Percentiles rank a stretch among this genome's conserved stretches.
phyloP scores from a whole-genome alignment of 306 rosid genomes.

The Cyclanthera cordifolia region DNA sequence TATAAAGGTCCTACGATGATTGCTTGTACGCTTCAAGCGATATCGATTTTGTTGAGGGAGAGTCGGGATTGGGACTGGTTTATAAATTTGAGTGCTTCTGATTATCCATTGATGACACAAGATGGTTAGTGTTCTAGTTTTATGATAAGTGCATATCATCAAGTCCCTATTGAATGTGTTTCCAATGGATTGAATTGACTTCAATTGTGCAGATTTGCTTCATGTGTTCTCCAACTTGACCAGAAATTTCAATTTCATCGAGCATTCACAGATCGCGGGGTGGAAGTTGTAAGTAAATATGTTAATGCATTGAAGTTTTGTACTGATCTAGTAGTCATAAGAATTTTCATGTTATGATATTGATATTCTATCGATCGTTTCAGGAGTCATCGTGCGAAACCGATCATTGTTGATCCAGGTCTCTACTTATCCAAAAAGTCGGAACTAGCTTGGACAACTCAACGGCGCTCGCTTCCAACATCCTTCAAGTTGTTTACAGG shows the following conservation, averaged over 20 bases:
- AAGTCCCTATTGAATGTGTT: background rate
- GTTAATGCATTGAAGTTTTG: background rate
- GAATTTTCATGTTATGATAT: background rate
- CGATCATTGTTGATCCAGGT: conserved; percentile 65
- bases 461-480: conserved; percentile 79
- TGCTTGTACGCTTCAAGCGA: conserved; percentile 94
- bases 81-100: conserved; percentile 94
- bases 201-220: conserved; percentile 66
- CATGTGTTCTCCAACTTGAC: conserved; percentile 75
- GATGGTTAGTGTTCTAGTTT: conserved; percentile 51
- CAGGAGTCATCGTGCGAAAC: conserved; percentile 89
- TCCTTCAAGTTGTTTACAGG: conserved; percentile 78
- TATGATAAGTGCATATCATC: background rate
- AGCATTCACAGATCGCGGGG: conserved; percentile 54
- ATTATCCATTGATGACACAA: conserved; percentile 95
- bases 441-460: conserved; percentile 68
- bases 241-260: conserved; percentile 76
- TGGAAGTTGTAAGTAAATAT: conserved; percentile 84
- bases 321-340: background rate
- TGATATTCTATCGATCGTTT: conserved; percentile 11
- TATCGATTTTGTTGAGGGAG: conserved; percentile 81
- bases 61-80: conserved; percentile 75
- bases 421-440: conserved; percentile 59
- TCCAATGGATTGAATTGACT: background rate
- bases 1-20: conserved; percentile 99